Conservation (phyloP, 2,329 filamentous ascomycete species). For the Cladosporium cucumerinum region DNA sequence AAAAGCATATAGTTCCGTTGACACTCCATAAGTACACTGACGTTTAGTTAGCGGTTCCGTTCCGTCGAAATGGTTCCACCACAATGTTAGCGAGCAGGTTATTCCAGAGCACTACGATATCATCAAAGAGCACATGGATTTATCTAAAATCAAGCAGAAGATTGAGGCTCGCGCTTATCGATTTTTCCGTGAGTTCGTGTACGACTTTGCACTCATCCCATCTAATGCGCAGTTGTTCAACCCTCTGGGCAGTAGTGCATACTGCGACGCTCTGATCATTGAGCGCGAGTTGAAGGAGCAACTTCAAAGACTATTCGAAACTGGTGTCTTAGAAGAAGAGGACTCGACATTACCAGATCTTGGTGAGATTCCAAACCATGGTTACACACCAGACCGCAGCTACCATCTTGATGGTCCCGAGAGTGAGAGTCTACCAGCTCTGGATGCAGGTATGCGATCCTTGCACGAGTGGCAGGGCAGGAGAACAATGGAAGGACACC, state of each 20-base stretch:
- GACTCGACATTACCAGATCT: slow-evolving; percentile 78
- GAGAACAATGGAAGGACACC: background rate
- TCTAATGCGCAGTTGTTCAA: slow-evolving; percentile 99
- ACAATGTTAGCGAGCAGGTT: slow-evolving; percentile 84
- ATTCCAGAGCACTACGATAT: slow-evolving; percentile 95
- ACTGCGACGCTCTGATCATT: slow-evolving; percentile 79
- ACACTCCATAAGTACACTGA: background rate
- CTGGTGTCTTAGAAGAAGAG: slow-evolving; percentile 64
- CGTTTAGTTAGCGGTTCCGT: slow-evolving; percentile 57
- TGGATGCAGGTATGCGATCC: background rate
- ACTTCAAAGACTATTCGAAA: slow-evolving; percentile 68
- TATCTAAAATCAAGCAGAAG: slow-evolving; percentile 85
- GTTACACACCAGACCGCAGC: slow-evolving; percentile 58
- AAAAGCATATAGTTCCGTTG: slow-evolving; percentile 13
- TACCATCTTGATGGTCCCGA: background rate
- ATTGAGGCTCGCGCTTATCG: slow-evolving; percentile 77
- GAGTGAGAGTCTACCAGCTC: background rate
- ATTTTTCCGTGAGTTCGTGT: slow-evolving; percentile 77
- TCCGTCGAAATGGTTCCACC: slow-evolving; percentile 82
- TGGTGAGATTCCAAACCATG: slow-evolving; percentile 85
- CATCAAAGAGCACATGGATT: slow-evolving; percentile 88
- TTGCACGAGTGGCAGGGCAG: background rate
- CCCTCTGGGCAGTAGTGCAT: slow-evolving; percentile 81
- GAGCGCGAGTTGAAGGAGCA: slow-evolving; percentile 68
- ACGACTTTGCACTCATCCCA: slow-evolving; percentile 85